Percentiles rank a stretch among this genome's conserved stretches.
Conservation (phyloP, 805 yeast genomes). For the Clavispora vitiphila region DNA sequence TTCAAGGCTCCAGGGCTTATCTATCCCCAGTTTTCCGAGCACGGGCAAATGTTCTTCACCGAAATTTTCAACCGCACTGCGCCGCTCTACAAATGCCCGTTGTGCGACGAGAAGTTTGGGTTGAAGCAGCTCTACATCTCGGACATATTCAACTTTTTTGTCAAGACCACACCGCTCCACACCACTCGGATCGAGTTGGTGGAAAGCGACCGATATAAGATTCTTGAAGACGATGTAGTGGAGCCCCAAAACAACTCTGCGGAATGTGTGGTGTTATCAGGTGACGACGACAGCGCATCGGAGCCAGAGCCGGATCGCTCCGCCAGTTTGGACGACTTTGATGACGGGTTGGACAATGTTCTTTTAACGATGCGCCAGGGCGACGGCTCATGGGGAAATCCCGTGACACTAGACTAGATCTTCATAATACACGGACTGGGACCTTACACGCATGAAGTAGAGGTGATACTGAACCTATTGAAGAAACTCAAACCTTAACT, state of each 20-base stretch:
- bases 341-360: slow-evolving; percentile 30
- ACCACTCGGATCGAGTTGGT: slow-evolving; percentile 31
- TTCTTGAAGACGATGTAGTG: slow-evolving; percentile 22
- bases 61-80: slow-evolving; percentile 13
- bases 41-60: slow-evolving; percentile 16
- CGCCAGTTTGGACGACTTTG: slow-evolving; percentile 10
- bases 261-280: slow-evolving; percentile 26
- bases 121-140: slow-evolving; percentile 31
- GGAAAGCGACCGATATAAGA: slow-evolving; percentile 29
- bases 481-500: too few relatives aligned
- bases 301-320: slow-evolving; percentile 1
- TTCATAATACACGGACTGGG: not conserved
- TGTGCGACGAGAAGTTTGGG: slow-evolving; percentile 33
- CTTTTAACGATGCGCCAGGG: slow-evolving; percentile 21
- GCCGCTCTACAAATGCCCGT: slow-evolving; percentile 36
- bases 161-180: slow-evolving; percentile 32
- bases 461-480: too few relatives aligned
- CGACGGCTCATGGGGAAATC: slow-evolving; percentile 36
- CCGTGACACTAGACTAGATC: slow-evolving; percentile 31
- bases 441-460: too few relatives aligned
- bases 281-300: slow-evolving; percentile 26
- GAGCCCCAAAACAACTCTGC: slow-evolving; percentile 10
- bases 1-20: slow-evolving; percentile 8
- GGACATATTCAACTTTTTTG: slow-evolving; percentile 38
- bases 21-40: slow-evolving; percentile 14